Percentiles rank a stretch among this genome's conserved stretches.
phyloP scores from a whole-genome alignment of 2,329 filamentous ascomycete species.

The Thielaviopsis populi region DNA sequence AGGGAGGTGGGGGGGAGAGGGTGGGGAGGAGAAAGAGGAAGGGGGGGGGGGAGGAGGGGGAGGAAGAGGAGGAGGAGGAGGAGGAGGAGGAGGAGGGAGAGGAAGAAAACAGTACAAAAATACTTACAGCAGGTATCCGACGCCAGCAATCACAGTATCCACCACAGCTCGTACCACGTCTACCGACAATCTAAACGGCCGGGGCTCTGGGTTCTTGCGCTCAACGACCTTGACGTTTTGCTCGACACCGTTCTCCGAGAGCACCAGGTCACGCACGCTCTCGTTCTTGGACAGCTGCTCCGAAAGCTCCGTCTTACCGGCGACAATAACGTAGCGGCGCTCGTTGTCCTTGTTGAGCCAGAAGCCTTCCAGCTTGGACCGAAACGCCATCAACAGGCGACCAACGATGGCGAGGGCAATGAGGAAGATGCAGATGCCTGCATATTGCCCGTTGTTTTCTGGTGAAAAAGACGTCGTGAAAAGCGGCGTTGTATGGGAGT shows the following conservation, averaged over 20 bases:
- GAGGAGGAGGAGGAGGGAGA: background rate
- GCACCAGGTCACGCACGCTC: conserved; percentile 47
- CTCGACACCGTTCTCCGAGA: conserved; percentile 65
- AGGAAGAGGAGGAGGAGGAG: background rate
- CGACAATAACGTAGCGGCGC: conserved; percentile 62
- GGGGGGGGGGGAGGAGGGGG: background rate
- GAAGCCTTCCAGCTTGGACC: conserved; percentile 43
- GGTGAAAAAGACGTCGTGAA: conserved; percentile 62
- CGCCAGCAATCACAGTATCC: conserved; percentile 56
- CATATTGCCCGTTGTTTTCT: conserved; percentile 52
- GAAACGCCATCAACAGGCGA: conserved; percentile 57
- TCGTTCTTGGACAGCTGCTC: conserved; percentile 44
- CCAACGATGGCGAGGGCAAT: conserved; percentile 57
- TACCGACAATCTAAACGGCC: conserved; percentile 69
- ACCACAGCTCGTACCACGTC: conserved; percentile 60
- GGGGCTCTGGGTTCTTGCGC: conserved; percentile 34
- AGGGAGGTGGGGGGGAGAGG: background rate
- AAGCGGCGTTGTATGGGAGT: conserved; percentile 33
- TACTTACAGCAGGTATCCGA: conserved; percentile 75
- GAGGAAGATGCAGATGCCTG: conserved; percentile 83
- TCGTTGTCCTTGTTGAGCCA: conserved; percentile 60
- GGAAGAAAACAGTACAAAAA: conserved; percentile 3
- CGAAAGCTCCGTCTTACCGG: conserved; percentile 44
- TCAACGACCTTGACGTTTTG: conserved; percentile 64
- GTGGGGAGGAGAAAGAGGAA: background rate